Base-by-base conservation (phyloP, 1,284 basidiomycete species). In the Cutaneotrichosporon arboriforme region DNA sequence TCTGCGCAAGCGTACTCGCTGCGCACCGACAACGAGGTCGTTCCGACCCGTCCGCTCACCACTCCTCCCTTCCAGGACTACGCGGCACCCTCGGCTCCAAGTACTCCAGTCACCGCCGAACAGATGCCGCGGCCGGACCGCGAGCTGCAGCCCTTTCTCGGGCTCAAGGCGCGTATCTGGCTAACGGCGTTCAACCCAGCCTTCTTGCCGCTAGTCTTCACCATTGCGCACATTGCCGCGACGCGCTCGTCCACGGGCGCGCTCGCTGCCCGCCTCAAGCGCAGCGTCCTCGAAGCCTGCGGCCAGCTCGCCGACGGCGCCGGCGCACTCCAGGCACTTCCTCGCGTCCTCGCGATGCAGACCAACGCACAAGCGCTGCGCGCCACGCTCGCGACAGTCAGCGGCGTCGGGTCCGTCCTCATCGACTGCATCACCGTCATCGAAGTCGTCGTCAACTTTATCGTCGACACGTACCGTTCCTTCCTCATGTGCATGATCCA, bases 401-500 rank as follows among this genome's bases (percentile, higher is more conserved):
- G 86, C 48, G 88, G 81, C 13, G 84, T 90, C 15, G 84, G 88
- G 22, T 82, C 78, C 7, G 81, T 84, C 4, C 80, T 93, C 50
- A 77, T 88, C 33, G 60, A 60, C 61, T 67, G 75, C 55, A 77
- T 94, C 54, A 91, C 86, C 0, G 78, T 84, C 38, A 86, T 94
- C 81, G 87, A 93, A 68, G 83, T 80, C 1, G 83, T 94, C 62
- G 86, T 94, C 73, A 87, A 89, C 62, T 97, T 97, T 74, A 82
- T 96, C 55, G 83, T 97, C 63, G 87, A 92, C 74, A 83, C 86
- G 49, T 98, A 97, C 71, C 84, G 90, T 36, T 90, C 88, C 4
- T 85, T 92, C 1, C 84, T 96, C 62, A 79, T 97, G 46, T 97
- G 93, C 75, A 90, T 94, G 60, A 77, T 97, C 60, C 90, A 97